Base-by-base conservation (phyloP, 1,284 basidiomycete genomes). In the Binderoboletus segoi region DNA sequence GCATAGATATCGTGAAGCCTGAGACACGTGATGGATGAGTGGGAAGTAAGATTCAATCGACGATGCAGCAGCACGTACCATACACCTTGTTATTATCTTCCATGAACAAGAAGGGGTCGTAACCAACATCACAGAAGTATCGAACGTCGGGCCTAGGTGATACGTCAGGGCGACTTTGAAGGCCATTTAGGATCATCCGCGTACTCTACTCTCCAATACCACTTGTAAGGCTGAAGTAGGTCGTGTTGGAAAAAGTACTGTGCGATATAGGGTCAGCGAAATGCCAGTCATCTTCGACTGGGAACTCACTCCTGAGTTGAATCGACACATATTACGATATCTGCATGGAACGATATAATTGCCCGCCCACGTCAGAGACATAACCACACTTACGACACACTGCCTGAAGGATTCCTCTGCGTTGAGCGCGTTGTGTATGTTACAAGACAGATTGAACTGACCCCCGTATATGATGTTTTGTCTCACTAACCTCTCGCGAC, bases 31-130 rank as follows among this genome's bases (percentile, higher is more conserved):
- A 26, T 11, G 21, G 5, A 24, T 53, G 18, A 48, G 28, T 35
- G 24, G 11, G 10, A 21, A 46, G n/a, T 35, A 21, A 12, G 20
- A 4, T 16, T 3, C 12, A 15, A 51, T 33, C 18, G 28, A 44
- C n/a, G 43, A 37, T 37, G 12, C 1, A 0, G 15, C 23, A 48
- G 16, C 16, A 61, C 76, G 49, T 54, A 81, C 86, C 86, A 60
- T 92, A 91, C 8, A 85, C 73, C 70, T 93, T 93, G 54, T 88
- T 79, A 59, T 86, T 78, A 51, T 89, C 83, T 67, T 88, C 75
- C 91, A 94, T 91, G 60, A 84, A 85, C 35, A 88, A 66, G 77
- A 94, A 94, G 0, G 91, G 92, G 64, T 94, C 93, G 63, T 89
- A 88, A 49, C 82, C 78, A 44, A 93, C 57, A 63, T 93, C 87